Conservation (phyloP, 2,329 filamentous ascomycete genomes). For the Colletotrichum acutatum region DNA sequence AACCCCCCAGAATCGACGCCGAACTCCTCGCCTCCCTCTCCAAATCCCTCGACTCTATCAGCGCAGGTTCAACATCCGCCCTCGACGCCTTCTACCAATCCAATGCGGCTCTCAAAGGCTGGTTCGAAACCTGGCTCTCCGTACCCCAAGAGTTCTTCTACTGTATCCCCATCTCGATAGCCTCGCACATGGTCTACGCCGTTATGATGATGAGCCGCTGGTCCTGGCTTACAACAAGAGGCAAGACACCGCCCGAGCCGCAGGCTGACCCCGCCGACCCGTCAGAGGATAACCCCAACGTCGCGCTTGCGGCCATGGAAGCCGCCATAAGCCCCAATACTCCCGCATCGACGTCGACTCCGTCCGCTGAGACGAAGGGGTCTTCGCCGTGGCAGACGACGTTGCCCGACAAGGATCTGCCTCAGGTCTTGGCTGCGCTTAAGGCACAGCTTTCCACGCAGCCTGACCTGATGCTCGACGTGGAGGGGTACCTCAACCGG, state of each 20-base stretch:
- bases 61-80: conserved; percentile 51
- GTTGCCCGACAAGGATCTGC: conserved; percentile 41
- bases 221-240: conserved; percentile 54
- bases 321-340: conserved; percentile 18
- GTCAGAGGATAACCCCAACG: background rate
- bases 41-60: conserved; percentile 53
- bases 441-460: conserved; percentile 55
- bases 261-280: background rate
- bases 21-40: conserved; percentile 53
- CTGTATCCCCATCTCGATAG: conserved; percentile 57
- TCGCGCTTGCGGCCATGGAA: conserved; percentile 19
- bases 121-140: conserved; percentile 60
- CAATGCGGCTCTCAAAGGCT: conserved; percentile 57
- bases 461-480: conserved; percentile 57
- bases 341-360: background rate
- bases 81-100: conserved; percentile 63
- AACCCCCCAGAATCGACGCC: conserved; percentile 57
- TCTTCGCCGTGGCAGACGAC: background rate
- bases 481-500: conserved; percentile 53
- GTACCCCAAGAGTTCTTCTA: conserved; percentile 56
- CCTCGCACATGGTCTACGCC: conserved; percentile 60
- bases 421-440: conserved; percentile 52
- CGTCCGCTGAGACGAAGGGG: background rate
- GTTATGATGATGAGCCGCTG: conserved; percentile 62
- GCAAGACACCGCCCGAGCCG: too few species aligned